Percentiles rank a stretch among this genome's conserved stretches.
Evolutionary conservation across 225 moss, liverwort and hornwort genomes (phyloP).

Genomic region (Lunularia cruciata): DNA sequence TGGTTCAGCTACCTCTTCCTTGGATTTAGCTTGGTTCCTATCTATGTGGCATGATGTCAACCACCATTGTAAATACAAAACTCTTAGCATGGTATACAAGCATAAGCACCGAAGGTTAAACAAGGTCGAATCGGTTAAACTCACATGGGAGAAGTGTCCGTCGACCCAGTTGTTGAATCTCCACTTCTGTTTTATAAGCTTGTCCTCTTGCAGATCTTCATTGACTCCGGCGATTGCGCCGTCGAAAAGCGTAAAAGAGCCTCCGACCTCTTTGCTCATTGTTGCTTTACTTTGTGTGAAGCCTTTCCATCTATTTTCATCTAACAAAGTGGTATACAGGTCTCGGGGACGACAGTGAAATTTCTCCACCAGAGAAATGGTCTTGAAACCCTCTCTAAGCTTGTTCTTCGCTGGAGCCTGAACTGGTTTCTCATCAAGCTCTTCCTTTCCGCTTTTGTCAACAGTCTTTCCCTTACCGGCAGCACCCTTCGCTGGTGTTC

Average conservation of each 20-base stretch:
- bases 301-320: constrained; percentile 90
- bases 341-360: constrained; percentile 86
- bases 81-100: too few species aligned
- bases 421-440: constrained; percentile 36
- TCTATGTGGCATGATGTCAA: too few species aligned
- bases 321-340: constrained; percentile 71
- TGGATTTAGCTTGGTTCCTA: too few species aligned
- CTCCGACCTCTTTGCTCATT: constrained; percentile 84
- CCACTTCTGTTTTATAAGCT: constrained; percentile 95
- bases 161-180: constrained; percentile 90
- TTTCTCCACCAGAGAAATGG: constrained; percentile 80
- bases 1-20: too few species aligned
- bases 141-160: constrained; percentile 84
- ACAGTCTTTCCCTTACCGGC: constrained; percentile 45
- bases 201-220: constrained; percentile 75
- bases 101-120: too few species aligned
- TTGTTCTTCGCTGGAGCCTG: constrained; percentile 43
- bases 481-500: constrained; percentile 39
- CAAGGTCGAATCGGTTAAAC: constrained; percentile 11
- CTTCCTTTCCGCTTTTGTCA: constrained; percentile 44
- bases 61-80: too few species aligned
- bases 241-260: constrained; percentile 81
- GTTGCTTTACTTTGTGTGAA: constrained; percentile 82
- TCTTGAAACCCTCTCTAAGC: constrained; percentile 75
- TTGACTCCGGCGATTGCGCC: constrained; percentile 88